Evolutionary conservation across 768 basidiomycete species (phyloP).

Genomic region (Termitomyces sp.): DNA sequence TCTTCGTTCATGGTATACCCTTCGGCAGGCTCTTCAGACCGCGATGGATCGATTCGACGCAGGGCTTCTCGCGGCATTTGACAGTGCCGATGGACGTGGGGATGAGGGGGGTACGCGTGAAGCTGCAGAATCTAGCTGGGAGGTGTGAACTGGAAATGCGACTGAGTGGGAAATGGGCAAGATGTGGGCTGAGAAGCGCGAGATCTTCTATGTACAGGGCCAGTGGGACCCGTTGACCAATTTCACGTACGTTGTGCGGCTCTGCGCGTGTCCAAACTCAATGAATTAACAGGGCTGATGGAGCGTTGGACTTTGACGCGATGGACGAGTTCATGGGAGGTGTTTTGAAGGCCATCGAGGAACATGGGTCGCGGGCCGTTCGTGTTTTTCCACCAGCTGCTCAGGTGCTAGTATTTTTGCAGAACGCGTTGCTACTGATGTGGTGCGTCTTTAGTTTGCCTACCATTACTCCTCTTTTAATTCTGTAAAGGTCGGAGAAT

Average conservation of each 20-base stretch:
- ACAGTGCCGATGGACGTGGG: conserved; percentile 67
- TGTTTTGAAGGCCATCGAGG: conserved; percentile 55
- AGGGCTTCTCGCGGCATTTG: conserved; percentile 80
- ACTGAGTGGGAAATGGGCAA: conserved; percentile 89
- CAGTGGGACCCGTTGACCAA: conserved; percentile 82
- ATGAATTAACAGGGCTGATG: conserved; percentile 34
- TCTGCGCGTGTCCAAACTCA: neutral
- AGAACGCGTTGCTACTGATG: conserved; percentile 80
- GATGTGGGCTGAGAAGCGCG: conserved; percentile 93
- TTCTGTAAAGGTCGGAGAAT: conserved; percentile 73
- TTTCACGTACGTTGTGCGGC: conserved; percentile 51
- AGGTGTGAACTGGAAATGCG: conserved; percentile 45
- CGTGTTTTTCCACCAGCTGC: conserved; percentile 82
- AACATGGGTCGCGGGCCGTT: conserved; percentile 77
- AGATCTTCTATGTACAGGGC: conserved; percentile 85
- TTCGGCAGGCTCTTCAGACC: conserved; percentile 61
- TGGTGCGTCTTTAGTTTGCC: conserved; percentile 40
- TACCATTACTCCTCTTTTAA: neutral
- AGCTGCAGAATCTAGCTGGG: conserved; percentile 82
- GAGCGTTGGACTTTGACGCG: conserved; percentile 75
- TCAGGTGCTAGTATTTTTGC: conserved; percentile 75
- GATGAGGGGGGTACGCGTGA: conserved; percentile 78
- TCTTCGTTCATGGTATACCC: conserved; percentile 55
- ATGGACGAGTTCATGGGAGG: conserved; percentile 89
- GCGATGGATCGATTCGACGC: conserved; percentile 90